Base-by-base conservation (phyloP, 2,329 filamentous ascomycete genomes). In the Trichophyton verrucosum region DNA sequence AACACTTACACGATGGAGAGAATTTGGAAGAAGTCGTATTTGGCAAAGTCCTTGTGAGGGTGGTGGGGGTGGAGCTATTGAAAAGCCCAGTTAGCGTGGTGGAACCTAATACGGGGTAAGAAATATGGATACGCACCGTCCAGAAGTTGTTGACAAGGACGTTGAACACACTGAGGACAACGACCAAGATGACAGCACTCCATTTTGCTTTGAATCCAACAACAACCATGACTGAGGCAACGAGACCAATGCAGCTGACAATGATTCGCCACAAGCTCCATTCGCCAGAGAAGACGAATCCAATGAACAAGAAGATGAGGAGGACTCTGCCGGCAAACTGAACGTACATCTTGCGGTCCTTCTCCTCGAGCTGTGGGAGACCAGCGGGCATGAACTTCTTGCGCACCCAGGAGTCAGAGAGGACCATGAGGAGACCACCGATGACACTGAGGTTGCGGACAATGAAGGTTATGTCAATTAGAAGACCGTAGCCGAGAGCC, bases 1-100 rank as follows among this genome's bases (percentile, higher is more conserved):
- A 49, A 3, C 58, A 79, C 82, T 75, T 82, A 84, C 82, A 97
- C 92, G 73, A 99, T 99, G 59, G 94, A 99, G 60, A 99, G 82
- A 69, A 97, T 96, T 81, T 99, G 94, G 86, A 99, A 99, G 82
- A 99, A 99, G 76, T 99, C 94, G 83, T 99, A 99, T 80, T 99
- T 99, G 81, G 94, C 94, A 73, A 99, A 99, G 77, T 99, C 94
- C 84, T 97, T 97, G 82, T 97, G 92, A 57, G 94, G 94, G 80
- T 99, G 94, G 79, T 95, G 89, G 68, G 92, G 88, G 80, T 97
- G 92, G 67, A 99, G 89, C 88, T 95, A 66, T 69, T 53, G 51
- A 67, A 55, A 55, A 65, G 57, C 11, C 36, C 62, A 36, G 17
- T 61, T 51, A 40, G 55, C 55, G 33, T 15, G 20, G 40, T 40